These are phyloP conservation scores for Vicia faba DNA, from an alignment of 306 rosid species.

Conservation along the genomic window DNA sequence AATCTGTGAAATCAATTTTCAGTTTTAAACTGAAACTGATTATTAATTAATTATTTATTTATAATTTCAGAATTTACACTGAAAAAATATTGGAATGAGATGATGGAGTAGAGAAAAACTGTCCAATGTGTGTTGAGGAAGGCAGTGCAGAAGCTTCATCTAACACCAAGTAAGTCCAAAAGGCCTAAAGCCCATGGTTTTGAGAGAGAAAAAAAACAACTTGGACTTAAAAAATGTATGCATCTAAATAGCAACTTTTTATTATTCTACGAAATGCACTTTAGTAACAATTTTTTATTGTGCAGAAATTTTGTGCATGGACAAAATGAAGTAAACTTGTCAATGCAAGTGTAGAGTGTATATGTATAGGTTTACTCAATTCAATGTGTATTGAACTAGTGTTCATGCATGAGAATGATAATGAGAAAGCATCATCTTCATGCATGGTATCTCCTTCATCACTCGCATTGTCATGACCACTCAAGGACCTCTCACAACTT, in stretches of 20 bases:
- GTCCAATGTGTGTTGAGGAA: neutral
- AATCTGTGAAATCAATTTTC: neutral
- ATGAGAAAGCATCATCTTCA: too few species aligned
- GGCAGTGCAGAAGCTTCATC: neutral
- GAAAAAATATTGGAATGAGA: slow-evolving; percentile 33
- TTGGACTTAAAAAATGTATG: neutral
- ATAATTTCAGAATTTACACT: slow-evolving; percentile 34
- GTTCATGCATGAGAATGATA: too few species aligned
- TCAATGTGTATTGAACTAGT: too few species aligned
- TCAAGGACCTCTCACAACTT: too few species aligned
- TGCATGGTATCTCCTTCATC: too few species aligned
- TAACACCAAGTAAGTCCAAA: slow-evolving; percentile 12
- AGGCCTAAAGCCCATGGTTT: neutral
- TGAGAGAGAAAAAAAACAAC: neutral
- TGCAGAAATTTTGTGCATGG: neutral
- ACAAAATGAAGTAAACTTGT: neutral
- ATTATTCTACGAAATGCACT: too few species aligned
- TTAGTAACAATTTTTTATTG: too few species aligned
- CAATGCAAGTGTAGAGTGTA: neutral
- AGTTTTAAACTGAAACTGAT: neutral
- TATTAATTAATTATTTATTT: neutral
- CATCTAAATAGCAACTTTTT: too few species aligned
- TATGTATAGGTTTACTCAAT: too few species aligned
- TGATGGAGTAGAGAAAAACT: slow-evolving; percentile 17
- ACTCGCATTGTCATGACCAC: too few species aligned